A percentile compares a stretch with the other conserved stretches of the same genome.
Conservation (phyloP, 345 rosid species). For the Dimocarpus longan region DNA sequence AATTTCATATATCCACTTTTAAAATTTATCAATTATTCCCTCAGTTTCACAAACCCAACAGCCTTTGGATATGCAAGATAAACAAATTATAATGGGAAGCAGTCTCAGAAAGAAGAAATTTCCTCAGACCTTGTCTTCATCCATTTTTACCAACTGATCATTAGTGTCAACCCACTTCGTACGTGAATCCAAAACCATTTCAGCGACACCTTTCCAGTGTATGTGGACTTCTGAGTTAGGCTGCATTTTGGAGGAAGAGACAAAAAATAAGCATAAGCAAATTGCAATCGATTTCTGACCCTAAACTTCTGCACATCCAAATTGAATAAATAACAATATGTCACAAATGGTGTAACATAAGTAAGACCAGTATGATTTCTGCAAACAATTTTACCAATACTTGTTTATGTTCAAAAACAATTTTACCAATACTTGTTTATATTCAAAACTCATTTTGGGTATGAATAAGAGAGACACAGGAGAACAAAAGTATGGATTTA, state of each 20-base stretch:
- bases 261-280: neutral
- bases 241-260: slow-evolving; percentile 38
- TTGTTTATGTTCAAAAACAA: neutral
- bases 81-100: neutral
- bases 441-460: neutral
- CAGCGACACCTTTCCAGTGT: slow-evolving; percentile 99
- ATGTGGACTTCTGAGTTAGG: slow-evolving; percentile 64
- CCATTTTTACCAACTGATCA: slow-evolving; percentile 51
- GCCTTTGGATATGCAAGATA: neutral
- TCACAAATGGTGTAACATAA: neutral
- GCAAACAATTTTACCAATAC: neutral
- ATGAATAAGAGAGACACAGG: neutral
- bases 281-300: neutral
- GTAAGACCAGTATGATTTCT: neutral
- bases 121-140: slow-evolving; percentile 62
- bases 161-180: slow-evolving; percentile 60
- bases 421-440: neutral
- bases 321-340: neutral
- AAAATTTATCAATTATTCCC: neutral
- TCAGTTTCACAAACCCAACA: neutral
- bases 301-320: neutral
- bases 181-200: slow-evolving; percentile 84
- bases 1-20: neutral
- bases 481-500: neutral
- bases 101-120: slow-evolving; percentile 7